Evolutionary conservation across 768 basidiomycete species (phyloP), one percentile per base, ranked within the genome.

Genomic region (Amanita rubescens): DNA sequence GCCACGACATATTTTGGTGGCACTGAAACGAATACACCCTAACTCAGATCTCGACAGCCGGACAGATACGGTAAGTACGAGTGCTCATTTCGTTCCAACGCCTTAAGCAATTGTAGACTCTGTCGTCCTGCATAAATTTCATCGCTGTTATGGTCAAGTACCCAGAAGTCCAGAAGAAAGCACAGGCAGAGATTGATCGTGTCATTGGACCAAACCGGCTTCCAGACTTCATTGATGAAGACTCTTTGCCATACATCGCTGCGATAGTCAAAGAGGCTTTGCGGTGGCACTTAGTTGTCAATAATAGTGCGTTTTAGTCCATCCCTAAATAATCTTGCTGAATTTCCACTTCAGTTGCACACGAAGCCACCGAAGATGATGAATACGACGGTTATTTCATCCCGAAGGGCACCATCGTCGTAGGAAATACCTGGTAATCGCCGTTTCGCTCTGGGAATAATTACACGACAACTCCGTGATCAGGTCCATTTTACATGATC

Each of bases 401-500:
- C n/a, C n/a, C n/a, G 58, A 42, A 54, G 55, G n/a, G n/a, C 8
- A 57, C 61, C 12, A 48, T 57, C 12, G 49, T 58, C 12, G 19
- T 58, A 10, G 32, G 46, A 34, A 32, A 46, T 15, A 34, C 2
- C 19, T 53, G 8, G 27, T 30, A 30, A 30, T 30, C 8, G 8
- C 27, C 3, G 27, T 30, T 30, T 30, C 8, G 27, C 27, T 8
- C 8, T 8, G 27, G 27, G 27, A 30, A 27, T 14, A 30, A 30
- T 8, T 30, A 30, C 27, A 4, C 8, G 27, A 30, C 27, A 30
- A 4, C 8, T 30, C 8, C 27, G 27, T 30, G 27, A 30, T 30
- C 27, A 30, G 51, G 60, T 62, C 63, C 0, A 66, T 67, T 53
- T 58, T 61, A 19, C 68, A 61, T 38, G 62, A 69, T 44, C 55